Conservation (phyloP, 2,329 filamentous ascomycete species). For the Aquanectria penicillioides region DNA sequence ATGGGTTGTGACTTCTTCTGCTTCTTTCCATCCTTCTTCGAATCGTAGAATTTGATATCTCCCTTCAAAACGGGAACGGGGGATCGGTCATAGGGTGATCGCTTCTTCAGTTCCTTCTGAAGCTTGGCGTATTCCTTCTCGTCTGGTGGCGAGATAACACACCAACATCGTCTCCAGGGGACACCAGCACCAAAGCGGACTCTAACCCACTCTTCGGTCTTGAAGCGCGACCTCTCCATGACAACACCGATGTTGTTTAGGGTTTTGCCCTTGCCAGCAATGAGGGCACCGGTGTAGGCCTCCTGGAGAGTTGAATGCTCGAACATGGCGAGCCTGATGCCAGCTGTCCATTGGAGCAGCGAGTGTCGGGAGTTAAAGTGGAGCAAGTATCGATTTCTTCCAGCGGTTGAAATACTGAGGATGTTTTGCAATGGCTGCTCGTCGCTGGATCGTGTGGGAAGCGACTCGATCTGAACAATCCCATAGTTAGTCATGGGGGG, state of each 20-base stretch:
- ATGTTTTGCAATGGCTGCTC: conserved; percentile 92
- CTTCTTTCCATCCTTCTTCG: conserved; percentile 77
- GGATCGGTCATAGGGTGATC: conserved; percentile 82
- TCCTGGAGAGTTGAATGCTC: conserved; percentile 94
- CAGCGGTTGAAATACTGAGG: conserved; percentile 93
- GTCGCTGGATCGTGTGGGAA: conserved; percentile 81
- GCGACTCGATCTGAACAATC: conserved; percentile 78
- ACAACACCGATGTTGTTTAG: conserved; percentile 92
- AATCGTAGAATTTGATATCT: conserved; percentile 94
- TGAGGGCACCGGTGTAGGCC: conserved; percentile 94
- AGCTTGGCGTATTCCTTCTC: conserved; percentile 90
- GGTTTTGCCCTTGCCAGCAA: conserved; percentile 90
- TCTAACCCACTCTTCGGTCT: conserved; percentile 91
- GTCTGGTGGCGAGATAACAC: conserved; percentile 89
- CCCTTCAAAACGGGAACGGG: conserved; percentile 77
- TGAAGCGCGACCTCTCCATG: conserved; percentile 81
- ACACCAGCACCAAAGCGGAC: conserved; percentile 96
- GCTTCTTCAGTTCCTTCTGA: conserved; percentile 84
- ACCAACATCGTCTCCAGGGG: conserved; percentile 97
- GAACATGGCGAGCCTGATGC: conserved; percentile 92
- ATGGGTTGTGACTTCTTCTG: conserved; percentile 92
- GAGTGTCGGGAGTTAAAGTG: conserved; percentile 97
- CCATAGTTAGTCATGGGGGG: conserved; percentile 28
- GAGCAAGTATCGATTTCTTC: conserved; percentile 92
- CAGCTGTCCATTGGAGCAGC: conserved; percentile 93